Base-by-base conservation (phyloP, 2,329 filamentous ascomycete species). In the Boeremia lycopersici region DNA sequence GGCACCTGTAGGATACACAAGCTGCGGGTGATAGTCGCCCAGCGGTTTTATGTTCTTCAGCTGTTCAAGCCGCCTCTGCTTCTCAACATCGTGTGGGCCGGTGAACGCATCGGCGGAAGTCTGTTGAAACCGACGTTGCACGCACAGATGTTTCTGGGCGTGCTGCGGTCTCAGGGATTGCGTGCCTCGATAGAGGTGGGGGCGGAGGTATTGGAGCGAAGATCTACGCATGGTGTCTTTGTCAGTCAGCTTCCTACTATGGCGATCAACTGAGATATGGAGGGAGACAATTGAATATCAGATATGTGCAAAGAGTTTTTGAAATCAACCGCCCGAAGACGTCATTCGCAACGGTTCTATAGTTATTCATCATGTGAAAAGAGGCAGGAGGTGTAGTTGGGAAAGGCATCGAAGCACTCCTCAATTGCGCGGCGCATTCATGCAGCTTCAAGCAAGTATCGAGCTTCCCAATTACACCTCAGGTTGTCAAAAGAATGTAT, bases 341-440 rank as follows among this genome's bases (percentile, higher is more conserved):
- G 79, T 87, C 84, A 85, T 83, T 82, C 84, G 85, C 85, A 87
- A 85, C 85, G 85, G 85, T 88, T 87, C 85, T 86, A 61, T 63
- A 41, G 35, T 62, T 61, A 59, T 68, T 73, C 72, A 72, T 74
- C 69, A 72, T 66, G 39, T 19, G 52, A 47, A 30, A 35, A 30
- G 26, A 17, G 30, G 29, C 3, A 35, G 43, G 12, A 25, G 42
- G 35, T 41, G 42, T 29, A 40, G 26, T 33, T 13, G 5, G 38
- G 9, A 36, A 9, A 19, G 9, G 15, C 15, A 36, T 11, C 12
- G 9, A 11, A 35, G 33, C 17, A 17, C 34, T 10, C 5, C 9
- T 11, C 15, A 15, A 34, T 15, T 11, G n/a, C 31, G 31, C 5
- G 19, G 17, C 30, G 30, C 26, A 23, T 35, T 19, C 25, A 33